Evolutionary conservation across 352 stramenopile genomes (phyloP), one percentile per base, ranked within the genome.

Genomic region (Aphanomyces invadans): DNA sequence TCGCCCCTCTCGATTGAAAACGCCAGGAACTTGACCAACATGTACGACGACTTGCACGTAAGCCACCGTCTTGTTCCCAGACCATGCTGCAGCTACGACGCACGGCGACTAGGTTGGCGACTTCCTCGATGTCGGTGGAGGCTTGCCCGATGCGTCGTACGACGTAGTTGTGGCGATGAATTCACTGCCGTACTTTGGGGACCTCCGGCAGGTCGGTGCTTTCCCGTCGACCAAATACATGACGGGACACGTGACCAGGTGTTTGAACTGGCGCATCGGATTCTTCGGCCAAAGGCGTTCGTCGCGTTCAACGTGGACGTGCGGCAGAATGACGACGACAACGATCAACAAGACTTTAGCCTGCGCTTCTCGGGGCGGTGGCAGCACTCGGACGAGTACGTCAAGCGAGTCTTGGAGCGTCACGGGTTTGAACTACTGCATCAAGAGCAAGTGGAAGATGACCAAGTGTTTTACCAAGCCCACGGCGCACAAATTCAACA

Each of bases 41-140:
- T 64, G 32, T 64, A 64, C 38, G 55, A 64, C 33, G 55, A 64
- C 11, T 46, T 64, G n/a, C 17, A 64, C 15, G 55, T 61, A 61
- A 15, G 19, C 9, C 25, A 21, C 17, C 21, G n/a, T n/a, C n/a
- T n/a, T n/a, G n/a, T 9, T 52, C 21, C 21, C 4, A 52, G 44
- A 21, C 21, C 21, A 26, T 9, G 9, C 21, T 52, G 7, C 5
- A 21, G 15, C 5, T 52, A 52, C 4, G 21, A 52, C 9, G 15
- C 19, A 52, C 4, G 9, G 21, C 44, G 15, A 12, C 0, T 52
- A 64, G 55, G 26, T 64, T 32, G 55, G 55, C 21, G 55, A 64
- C 25, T 21, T 64, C 21, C 25, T 64, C 21, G 23, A 48, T 21
- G 55, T 64, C 11, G n/a, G 32, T 15, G 33, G 19, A 17, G 21